Evolutionary conservation across 176 grass and related monocot genomes (phyloP), one percentile per base, ranked within the genome.

Genomic region (Poa annua): DNA sequence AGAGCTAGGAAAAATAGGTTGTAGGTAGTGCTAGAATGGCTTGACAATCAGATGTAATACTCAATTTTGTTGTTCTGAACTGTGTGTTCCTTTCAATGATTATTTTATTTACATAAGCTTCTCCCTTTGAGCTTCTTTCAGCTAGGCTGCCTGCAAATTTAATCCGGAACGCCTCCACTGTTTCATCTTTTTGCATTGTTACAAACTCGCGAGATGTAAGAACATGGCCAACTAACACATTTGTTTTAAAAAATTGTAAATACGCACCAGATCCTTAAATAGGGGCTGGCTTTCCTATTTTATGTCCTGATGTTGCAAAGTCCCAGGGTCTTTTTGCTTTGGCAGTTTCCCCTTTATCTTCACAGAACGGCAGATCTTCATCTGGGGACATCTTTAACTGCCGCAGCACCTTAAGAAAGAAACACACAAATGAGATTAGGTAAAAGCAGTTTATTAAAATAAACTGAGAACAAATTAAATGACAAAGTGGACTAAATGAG

Each of bases 101-200:
- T 34, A 34, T 34, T 34, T 34, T 34, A 34, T 34, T 34, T 34
- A n/a, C 81, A 72, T 93, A 91, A 52, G 83, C 90, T 84, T 91
- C 88, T 21, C 81, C 86, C 81, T 95, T 98, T 71, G 65, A 80
- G 85, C 71, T 79, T 66, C 96, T 95, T 44, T 95, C 92, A 83
- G 92, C 83, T 90, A 95, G 96, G 66, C 90, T 95, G 22, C 96
- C 92, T 4, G 96, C 86, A 83, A 95, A 98, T 75, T 80, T 98
- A 24, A 85, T 68, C 71, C 96, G 88, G 60, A 92, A 89, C 32
- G 44, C 79, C 66, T 81, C 80, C n/a, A 89, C 89, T 4, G 91
- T 91, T 75, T 95, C 91, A 57, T 95, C 87, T 93, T 83, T 98
- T 93, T 98, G 91, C 78, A 82, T 61, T 15, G 72, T 80, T 48